Base-by-base conservation (phyloP, 2,329 filamentous ascomycete genomes). In the Diaporthe sp. region DNA sequence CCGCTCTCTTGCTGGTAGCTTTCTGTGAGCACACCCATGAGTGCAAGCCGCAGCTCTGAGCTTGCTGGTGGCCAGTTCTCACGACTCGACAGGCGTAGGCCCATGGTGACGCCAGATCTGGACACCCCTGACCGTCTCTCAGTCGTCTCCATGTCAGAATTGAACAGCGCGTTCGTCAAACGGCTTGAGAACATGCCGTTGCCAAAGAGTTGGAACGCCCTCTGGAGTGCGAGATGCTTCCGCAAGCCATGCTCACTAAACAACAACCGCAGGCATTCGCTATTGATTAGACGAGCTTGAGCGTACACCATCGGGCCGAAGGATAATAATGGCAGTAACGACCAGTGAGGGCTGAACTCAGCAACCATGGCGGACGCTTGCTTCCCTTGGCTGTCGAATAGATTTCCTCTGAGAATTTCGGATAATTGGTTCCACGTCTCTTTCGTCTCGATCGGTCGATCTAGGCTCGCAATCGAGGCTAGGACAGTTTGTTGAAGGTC, bases 11-110 rank as follows among this genome's bases (percentile, higher is more conserved):
- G 74, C 78, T 80, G 84, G 79, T 95, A 95, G 78, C 92, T 94
- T 78, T 98, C 96, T 2, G 90, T 89, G 9, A 98, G 86, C 0
- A 98, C 90, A 0, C 95, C 95, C 90, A 96, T 97, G 25, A 99
- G 87, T 0, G 95, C 95, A 7, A 98, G 88, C 13, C 95, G 92
- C n/a, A 99, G 86, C 82, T 98, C 97, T 0, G 96, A 98, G 82
- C 94, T 97, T 34, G 95, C 95, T 6, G 97, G 97, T 37, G 97
- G 97, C 97, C 97, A 98, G 44, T 89, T 94, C 73, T 94, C 92
- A 80, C 95, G 91, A 2, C 91, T 91, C n/a, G 94, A 94, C 0
- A 98, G 87, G 55, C 95, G 93, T 55, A 98, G 87, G 1, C 97
- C 96, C 88, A 98, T 96, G 20, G 91, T 86, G 75, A 92, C 90